Base-by-base conservation (phyloP, 306 rosid species). In the Betula pendula region DNA sequence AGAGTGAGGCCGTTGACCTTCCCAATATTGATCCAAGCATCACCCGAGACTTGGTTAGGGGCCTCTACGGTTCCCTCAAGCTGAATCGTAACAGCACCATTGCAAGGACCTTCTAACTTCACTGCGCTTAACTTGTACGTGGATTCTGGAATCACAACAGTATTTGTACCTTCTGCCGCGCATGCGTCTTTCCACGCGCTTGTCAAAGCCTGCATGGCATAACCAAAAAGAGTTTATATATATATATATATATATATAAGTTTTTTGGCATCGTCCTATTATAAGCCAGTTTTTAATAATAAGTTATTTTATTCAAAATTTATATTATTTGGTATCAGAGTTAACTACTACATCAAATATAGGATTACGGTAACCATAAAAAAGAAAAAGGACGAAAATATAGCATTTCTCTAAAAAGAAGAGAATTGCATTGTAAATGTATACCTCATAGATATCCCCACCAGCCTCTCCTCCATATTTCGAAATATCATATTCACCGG, bases 21-120 rank as follows among this genome's bases (percentile, higher is more conserved):
- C n/a, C n/a, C n/a, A n/a, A n/a, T n/a, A n/a, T n/a, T n/a, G 1
- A 73, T 53, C 85, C 80, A 83, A 0, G 77, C 63, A n/a, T 52
- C 76, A 2, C 71, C 19, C 63, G 31, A 44, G 77, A 70, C 51
- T 20, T 38, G 40, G 48, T 16, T 58, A n/a, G 40, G 73, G 52
- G 83, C 80, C 40, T 12, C 31, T 14, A 74, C 12, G 40, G 25
- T 70, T 60, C 80, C 86, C 48, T 65, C 77, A 69, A 83, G n/a
- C 16, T 52, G 45, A 31, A 83, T 0, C 14, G 4, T 42, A 16
- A 83, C 16, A 0, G 77, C 24, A 29, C 66, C 77, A 27, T 70
- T 75, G 83, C 86, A 83, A 33, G 86, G 83, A 38, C 86, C 86
- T 45, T 47, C 24, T 13, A 83, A 75, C 56, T 8, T 66, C 42